These are phyloP conservation scores for Fraxinus albicans DNA, from an alignment of 305 asterid species.

Conservation along the genomic window DNA sequence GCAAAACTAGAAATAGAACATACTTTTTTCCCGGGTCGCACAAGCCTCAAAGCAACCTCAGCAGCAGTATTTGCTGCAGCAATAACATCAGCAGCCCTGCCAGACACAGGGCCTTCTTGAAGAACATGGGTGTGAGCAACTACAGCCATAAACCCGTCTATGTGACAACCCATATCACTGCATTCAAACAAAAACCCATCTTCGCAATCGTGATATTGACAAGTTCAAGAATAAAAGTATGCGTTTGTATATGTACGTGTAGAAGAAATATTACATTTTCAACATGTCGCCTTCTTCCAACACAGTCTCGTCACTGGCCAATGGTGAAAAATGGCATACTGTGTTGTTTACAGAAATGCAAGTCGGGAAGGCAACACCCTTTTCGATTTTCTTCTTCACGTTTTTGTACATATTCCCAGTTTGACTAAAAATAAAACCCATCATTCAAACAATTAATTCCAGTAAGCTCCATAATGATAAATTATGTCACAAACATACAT, in stretches of 20 bases:
- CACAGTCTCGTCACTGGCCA: constrained; percentile 58
- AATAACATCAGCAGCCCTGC: constrained; percentile 75
- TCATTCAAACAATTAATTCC: not conserved
- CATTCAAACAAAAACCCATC: constrained; percentile 16
- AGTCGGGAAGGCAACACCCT: constrained; percentile 82
- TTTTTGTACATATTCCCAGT: constrained; percentile 79
- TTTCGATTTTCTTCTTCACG: constrained; percentile 76
- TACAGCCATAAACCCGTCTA: constrained; percentile 82
- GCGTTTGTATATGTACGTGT: not conserved
- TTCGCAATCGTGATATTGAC: not conserved
- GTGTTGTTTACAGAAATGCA: constrained; percentile 72
- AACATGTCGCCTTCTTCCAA: constrained; percentile 61
- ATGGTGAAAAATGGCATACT: constrained; percentile 75
- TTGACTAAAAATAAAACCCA: constrained; percentile 37
- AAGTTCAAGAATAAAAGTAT: not conserved
- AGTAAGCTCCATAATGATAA: not conserved
- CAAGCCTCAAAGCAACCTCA: constrained; percentile 75
- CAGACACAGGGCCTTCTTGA: constrained; percentile 70
- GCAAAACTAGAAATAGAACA: not conserved
- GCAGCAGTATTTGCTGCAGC: constrained; percentile 84
- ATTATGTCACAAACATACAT: not conserved
- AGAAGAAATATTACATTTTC: constrained; percentile 46
- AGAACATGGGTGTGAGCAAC: constrained; percentile 73
- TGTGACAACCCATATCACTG: constrained; percentile 82
- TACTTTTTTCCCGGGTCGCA: constrained; percentile 73